These are phyloP conservation scores for Umbellularia californica DNA, from an alignment of 164 flowering plant genomes.

Conservation along the genomic window DNA sequence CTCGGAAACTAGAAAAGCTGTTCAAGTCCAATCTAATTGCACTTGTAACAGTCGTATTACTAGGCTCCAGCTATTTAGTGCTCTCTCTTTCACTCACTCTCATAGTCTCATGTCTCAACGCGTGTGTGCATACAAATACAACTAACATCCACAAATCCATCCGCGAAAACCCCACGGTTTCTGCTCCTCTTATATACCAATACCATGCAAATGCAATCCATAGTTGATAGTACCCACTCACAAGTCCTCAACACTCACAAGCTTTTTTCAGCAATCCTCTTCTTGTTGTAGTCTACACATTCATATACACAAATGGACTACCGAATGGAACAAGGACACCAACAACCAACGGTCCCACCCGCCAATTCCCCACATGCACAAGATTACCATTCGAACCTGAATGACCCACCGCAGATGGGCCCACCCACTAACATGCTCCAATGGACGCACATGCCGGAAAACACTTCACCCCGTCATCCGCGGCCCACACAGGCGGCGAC, in stretches of 20 bases:
- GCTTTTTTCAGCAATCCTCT: not conserved
- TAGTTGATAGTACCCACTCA: no score
- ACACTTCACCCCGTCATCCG: constrained; percentile 4
- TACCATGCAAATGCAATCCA: not conserved
- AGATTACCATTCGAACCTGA: no score
- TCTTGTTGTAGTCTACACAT: not conserved
- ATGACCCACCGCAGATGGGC: not conserved
- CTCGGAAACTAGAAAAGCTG: no score
- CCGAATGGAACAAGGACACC: not conserved
- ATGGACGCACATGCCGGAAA: constrained; percentile 5
- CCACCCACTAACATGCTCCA: not conserved
- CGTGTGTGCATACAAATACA: not conserved
- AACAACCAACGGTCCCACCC: constrained; percentile 1
- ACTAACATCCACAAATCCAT: not conserved
- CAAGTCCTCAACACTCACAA: not conserved
- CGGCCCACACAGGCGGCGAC: constrained; percentile 6
- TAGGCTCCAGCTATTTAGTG: no score
- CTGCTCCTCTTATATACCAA: constrained; percentile 3
- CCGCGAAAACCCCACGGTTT: constrained; percentile 46
- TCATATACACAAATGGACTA: not conserved
- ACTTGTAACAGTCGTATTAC: no score
- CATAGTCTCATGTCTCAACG: no score
- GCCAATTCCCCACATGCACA: no score
- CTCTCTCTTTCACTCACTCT: no score
- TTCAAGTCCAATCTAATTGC: no score